A percentile compares a stretch with the other conserved stretches of the same genome.
phyloP scores from a whole-genome alignment of 2,329 filamentous ascomycete genomes.

The Magnaporthiopsis rhizophila region DNA sequence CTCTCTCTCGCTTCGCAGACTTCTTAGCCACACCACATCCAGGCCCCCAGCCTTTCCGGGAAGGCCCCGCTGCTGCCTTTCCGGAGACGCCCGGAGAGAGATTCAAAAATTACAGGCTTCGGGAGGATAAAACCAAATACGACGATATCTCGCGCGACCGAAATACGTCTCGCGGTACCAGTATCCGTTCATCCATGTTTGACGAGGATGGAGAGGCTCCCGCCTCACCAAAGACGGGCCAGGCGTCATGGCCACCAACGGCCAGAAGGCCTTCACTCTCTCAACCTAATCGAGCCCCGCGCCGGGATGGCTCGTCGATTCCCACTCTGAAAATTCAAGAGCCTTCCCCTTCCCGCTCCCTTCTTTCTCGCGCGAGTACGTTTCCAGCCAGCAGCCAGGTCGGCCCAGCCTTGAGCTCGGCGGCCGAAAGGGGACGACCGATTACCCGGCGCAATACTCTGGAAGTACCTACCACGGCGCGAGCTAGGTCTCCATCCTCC shows the following conservation, averaged over 20 bases:
- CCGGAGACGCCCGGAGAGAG: conserved; percentile 28
- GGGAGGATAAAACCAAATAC: background rate
- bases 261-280: background rate
- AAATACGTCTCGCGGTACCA: background rate
- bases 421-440: background rate
- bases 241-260: background rate
- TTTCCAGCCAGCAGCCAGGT: background rate
- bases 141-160: background rate
- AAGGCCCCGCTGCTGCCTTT: conserved; percentile 38
- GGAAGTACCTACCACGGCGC: background rate
- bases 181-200: background rate
- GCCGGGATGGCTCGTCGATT: background rate
- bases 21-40: conserved; percentile 38
- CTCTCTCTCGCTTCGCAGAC: conserved; percentile 33
- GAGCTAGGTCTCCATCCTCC: background rate
- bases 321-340: background rate
- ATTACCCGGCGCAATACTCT: background rate
- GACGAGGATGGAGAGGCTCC: background rate
- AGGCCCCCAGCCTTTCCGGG: conserved; percentile 38
- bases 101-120: background rate
- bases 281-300: background rate
- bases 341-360: background rate
- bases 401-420: background rate
- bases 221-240: background rate
- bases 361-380: background rate